Base-by-base conservation (phyloP, 176 grass and related monocot genomes). In the Oryza glaberrima region DNA sequence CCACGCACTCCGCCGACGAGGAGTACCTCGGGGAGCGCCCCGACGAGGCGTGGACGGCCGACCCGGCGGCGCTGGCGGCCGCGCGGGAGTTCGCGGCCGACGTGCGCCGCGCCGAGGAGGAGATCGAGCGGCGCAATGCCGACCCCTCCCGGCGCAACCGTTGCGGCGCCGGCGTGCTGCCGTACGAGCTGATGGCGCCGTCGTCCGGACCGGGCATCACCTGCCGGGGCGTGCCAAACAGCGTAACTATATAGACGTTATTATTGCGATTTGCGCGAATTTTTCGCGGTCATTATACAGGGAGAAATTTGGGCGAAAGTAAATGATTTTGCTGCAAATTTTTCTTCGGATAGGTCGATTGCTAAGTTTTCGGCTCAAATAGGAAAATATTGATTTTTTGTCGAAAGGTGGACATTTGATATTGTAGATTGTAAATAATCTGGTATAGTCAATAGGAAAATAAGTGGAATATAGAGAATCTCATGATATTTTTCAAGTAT, bases 1-100 rank as follows among this genome's bases (percentile, higher is more conserved):
- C 96, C 20, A 99, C 96, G 44, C 96, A 99, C 88, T 99, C 96
- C 4, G 90, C 69, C 54, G 96, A 99, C 67, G 96, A 99, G 85
- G 52, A 99, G 79, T 99, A 99, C 86, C 88, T 99, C 56, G 96
- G 96, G 4, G 91, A 99, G 86, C 43, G 93, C 3, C 63, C 82
- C 19, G 90, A 94, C 47, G 86, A 92, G 67, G 78, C 41, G 49
- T 99, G 96, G 96, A 99, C 94, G 20, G 91, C 90, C 2, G 96
- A 99, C 82, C 81, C 70, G 6, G 82, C 14, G 12, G 90, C 91
- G 46, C 83, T 90, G 61, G 80, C 74, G 4, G 91, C 91, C 3
- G 91, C 89, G 61, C 47, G 74, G 5, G 75, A 90, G 67, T 99
- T 99, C 87, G 83, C 89, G 0, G 77, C 79, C 36, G 90, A 96